Conservation (phyloP, 208 protist species). For the Crithidia thermophila region DNA sequence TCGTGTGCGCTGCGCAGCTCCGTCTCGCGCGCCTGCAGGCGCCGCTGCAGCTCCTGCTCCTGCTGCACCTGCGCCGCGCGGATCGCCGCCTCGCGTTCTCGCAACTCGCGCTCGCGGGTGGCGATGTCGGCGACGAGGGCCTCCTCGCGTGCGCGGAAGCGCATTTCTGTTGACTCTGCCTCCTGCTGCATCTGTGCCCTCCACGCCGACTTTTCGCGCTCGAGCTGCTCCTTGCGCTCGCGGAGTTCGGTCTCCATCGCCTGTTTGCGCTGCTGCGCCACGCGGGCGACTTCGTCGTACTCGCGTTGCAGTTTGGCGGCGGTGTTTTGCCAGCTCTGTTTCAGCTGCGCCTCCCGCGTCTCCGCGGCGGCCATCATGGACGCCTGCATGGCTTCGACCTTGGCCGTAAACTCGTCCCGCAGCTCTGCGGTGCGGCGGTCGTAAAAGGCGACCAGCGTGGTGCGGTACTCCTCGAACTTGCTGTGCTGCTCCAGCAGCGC, state of each 20-base stretch:
- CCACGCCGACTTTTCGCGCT: slow-evolving; percentile 53
- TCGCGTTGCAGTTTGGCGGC: slow-evolving; percentile 33
- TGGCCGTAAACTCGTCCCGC: slow-evolving; percentile 34
- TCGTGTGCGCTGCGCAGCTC: slow-evolving; percentile 62
- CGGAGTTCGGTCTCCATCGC: slow-evolving; percentile 48
- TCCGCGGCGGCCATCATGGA: slow-evolving; percentile 39
- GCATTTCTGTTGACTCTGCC: slow-evolving; percentile 25
- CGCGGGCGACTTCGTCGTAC: slow-evolving; percentile 36
- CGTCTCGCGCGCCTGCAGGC: slow-evolving; percentile 42
- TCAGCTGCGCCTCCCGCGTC: slow-evolving; percentile 48
- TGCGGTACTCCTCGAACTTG: slow-evolving; percentile 44
- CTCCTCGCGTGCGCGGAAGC: slow-evolving; percentile 52
- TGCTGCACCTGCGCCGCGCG: slow-evolving; percentile 36
- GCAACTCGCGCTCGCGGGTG: slow-evolving; percentile 52
- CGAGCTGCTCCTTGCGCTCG: slow-evolving; percentile 28
- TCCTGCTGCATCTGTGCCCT: slow-evolving; percentile 33
- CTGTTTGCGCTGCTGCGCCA: slow-evolving; percentile 30
- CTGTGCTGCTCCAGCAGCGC: slow-evolving; percentile 45
- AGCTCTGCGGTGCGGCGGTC: slow-evolving; percentile 40
- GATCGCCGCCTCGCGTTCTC: slow-evolving; percentile 49
- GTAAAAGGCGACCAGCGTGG: slow-evolving; percentile 35
- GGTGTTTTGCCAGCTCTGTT: slow-evolving; percentile 39
- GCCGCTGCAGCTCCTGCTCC: slow-evolving; percentile 41
- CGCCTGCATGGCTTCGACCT: slow-evolving; percentile 29
- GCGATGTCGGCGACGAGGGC: slow-evolving; percentile 49